Conservation (phyloP, 805 yeast species). For the Saccharomycopsis sp. region DNA sequence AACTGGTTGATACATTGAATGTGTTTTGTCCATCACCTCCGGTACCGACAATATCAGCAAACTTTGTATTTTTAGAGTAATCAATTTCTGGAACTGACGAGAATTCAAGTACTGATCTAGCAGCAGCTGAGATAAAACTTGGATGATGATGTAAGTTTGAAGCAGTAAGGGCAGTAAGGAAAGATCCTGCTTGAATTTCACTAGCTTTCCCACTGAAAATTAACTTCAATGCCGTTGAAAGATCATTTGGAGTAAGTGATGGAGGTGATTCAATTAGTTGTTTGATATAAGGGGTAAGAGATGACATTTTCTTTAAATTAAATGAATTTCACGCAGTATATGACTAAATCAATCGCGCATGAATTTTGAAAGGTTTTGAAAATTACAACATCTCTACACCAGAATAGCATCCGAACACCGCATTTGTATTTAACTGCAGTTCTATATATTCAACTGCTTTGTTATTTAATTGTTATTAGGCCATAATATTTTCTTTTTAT, state of each 20-base stretch:
- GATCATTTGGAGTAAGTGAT: constrained; percentile 15
- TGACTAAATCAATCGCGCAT: neutral
- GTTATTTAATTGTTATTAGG: no score
- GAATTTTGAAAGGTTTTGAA: no score
- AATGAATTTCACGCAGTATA: neutral
- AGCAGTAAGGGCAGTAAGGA: constrained; percentile 69
- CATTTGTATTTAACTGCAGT: no score
- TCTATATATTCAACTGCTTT: no score
- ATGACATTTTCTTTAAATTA: neutral
- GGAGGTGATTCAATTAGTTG: constrained; percentile 13
- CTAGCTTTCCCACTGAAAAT: constrained; percentile 13
- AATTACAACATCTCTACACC: no score
- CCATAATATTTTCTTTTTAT: no score
- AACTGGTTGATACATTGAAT: constrained; percentile 89
- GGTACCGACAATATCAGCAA: constrained; percentile 91
- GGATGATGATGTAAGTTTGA: constrained; percentile 76
- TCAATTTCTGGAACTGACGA: constrained; percentile 44
- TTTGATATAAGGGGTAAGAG: constrained; percentile 17
- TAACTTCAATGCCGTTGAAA: constrained; percentile 24
- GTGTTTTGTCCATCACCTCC: constrained; percentile 99
- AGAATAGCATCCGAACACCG: no score
- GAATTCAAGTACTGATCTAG: constrained; percentile 58
- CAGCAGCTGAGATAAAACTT: constrained; percentile 81
- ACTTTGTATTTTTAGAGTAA: constrained; percentile 28
- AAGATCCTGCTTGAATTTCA: constrained; percentile 60